Base-by-base conservation (phyloP, 1,284 basidiomycete genomes). In the Pulveroboletus sp. region DNA sequence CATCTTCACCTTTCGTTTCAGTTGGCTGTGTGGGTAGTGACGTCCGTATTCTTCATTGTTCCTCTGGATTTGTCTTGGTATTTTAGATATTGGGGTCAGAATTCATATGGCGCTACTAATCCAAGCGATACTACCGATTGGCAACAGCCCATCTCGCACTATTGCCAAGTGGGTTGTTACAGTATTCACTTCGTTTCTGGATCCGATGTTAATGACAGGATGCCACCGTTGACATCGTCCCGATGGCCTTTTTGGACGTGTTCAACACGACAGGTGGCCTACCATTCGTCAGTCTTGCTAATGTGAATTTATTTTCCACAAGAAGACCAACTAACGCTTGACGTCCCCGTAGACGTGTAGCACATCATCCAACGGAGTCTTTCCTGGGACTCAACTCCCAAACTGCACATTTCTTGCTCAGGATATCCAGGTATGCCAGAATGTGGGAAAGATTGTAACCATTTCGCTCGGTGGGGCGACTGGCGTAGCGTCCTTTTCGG, bases 391-490 rank as follows among this genome's bases (percentile, higher is more conserved):
- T 2, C 73, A 75, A 46, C 77, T 88, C n/a, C 78, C 83, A 11
- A 77, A 85, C 56, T 89, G 86, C 68, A 69, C 75, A 25, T 81
- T 81, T 69, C 68, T 87, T 31, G 80, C 83, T 2, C 64, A 76
- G 2, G 80, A 80, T 60, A 87, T 89, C 51, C 55, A 84, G 65
- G 71, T 77, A 2, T 89, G 86, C 66, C 86, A 89, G 65, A 74
- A 79, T 2, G 78, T 75, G 45, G 87, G 87, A 36, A 89, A 87
- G 72, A 82, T 85, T 35, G 75, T 89, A 52, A 87, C 86, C 0
- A 69, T 89, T 44, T 83, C 80, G 60, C 73, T 88, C 17, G 86
- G 86, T 29, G 86, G 87, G 33, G 84, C 83, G 3, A 81, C 79
- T 9, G 85, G 85, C 15, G 73, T 76, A 2, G 77, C 78, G 3